Percentiles rank a stretch among this genome's conserved stretches.
phyloP scores from a whole-genome alignment of 2,329 filamentous ascomycete genomes.

The Colletotrichum destructivum region DNA sequence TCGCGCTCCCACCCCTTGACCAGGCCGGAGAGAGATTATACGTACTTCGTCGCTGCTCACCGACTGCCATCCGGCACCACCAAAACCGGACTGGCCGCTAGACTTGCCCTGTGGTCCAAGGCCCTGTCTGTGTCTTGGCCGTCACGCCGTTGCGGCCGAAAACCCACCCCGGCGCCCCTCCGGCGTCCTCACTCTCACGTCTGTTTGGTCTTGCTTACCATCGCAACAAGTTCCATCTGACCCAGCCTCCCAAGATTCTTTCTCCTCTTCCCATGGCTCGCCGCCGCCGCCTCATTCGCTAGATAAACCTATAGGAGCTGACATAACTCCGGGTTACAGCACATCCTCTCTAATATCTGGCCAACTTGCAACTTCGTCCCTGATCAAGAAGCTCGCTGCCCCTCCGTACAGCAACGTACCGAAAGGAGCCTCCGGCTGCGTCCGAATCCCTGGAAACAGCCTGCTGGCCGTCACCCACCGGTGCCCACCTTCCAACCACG shows the following conservation, averaged over 20 bases:
- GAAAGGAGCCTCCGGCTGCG: not conserved
- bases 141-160: conserved; percentile 5
- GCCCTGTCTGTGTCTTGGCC: not conserved
- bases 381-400: not conserved
- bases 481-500: conserved; percentile 33
- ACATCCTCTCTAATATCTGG: conserved; percentile 9
- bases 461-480: conserved; percentile 18
- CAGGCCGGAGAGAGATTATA: conserved; percentile 4
- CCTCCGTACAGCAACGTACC: not conserved
- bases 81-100: not conserved
- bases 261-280: not conserved
- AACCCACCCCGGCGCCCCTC: no score
- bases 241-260: not conserved
- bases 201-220: not conserved
- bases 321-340: conserved; percentile 13
- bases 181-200: not conserved
- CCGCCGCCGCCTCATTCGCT: conserved; percentile 1
- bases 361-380: conserved; percentile 18
- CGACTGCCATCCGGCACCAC: conserved; percentile 34
- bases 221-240: conserved; percentile 6
- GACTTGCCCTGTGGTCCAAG: not conserved
- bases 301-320: conserved; percentile 22
- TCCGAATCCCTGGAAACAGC: conserved; percentile 10
- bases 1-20: conserved; percentile 5
- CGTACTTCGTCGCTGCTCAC: conserved; percentile 15